phyloP scores from a whole-genome alignment of 441 rosid species.

The Jatropha multifida region DNA sequence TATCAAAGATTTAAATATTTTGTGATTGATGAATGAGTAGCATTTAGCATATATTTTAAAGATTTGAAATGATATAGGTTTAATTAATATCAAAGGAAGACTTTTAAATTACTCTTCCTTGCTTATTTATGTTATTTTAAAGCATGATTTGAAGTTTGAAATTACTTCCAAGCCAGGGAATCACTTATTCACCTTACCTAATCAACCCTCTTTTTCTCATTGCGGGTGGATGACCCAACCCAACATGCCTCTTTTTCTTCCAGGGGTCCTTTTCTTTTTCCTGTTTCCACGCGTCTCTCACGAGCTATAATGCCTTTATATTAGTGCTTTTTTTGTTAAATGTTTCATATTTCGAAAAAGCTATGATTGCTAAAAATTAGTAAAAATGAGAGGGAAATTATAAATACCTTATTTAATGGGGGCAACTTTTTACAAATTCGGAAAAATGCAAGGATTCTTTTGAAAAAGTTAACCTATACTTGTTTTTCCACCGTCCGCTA shows the following conservation, averaged over 20 bases:
- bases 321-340: not conserved
- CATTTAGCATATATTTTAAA: too few relatives aligned
- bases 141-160: conserved; percentile 10
- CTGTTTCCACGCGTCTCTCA: not conserved
- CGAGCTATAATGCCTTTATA: not conserved
- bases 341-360: not conserved
- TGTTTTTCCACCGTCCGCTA: not conserved
- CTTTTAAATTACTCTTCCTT: too few relatives aligned
- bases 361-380: not conserved
- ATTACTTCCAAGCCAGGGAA: conserved; percentile 6
- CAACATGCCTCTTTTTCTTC: not conserved
- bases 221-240: too few relatives aligned
- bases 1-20: too few relatives aligned
- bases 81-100: too few relatives aligned
- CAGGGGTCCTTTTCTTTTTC: not conserved
- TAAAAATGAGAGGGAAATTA: not conserved
- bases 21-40: too few relatives aligned
- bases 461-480: not conserved
- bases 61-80: too few relatives aligned
- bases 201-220: not conserved
- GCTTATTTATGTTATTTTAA: not conserved
- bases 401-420: not conserved
- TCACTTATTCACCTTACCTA: not conserved
- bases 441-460: not conserved
- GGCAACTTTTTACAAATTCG: not conserved